These are phyloP conservation scores for Phytopythium vexans DNA, from an alignment of 352 stramenopile genomes.

Conservation along the genomic window DNA sequence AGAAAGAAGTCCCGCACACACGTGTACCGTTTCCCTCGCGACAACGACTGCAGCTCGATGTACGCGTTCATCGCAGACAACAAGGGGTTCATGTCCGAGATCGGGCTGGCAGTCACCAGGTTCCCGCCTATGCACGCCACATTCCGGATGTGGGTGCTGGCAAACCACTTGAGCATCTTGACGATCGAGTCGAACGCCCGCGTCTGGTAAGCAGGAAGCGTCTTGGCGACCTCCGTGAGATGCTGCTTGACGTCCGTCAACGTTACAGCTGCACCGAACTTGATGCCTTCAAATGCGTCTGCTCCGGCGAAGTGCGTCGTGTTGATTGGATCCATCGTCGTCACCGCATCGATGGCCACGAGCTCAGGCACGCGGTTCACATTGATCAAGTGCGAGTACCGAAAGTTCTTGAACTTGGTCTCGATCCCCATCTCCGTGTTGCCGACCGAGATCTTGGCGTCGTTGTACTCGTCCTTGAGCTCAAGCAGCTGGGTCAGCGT, in stretches of 20 bases:
- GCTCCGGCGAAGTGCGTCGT: constrained; percentile 32
- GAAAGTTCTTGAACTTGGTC: constrained; percentile 91
- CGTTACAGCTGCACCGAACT: constrained; percentile 78
- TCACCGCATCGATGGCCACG: constrained; percentile 37
- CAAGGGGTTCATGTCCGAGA: constrained; percentile 97
- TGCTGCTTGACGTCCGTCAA: constrained; percentile 71
- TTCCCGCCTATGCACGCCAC: constrained; percentile 95
- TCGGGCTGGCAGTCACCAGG: constrained; percentile 95
- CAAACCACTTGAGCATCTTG: constrained; percentile 96
- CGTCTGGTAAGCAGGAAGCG: constrained; percentile 37
- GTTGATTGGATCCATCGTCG: constrained; percentile 43
- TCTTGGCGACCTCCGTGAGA: constrained; percentile 34
- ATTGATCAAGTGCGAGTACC: constrained; percentile 69
- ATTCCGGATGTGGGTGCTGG: constrained; percentile 96
- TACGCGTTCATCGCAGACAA: constrained; percentile 85
- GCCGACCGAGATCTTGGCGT: constrained; percentile 93
- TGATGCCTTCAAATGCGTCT: constrained; percentile 55
- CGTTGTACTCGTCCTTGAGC: constrained; percentile 79
- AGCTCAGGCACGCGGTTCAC: constrained; percentile 71
- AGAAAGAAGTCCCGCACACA: constrained; percentile 94
- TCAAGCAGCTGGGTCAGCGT: constrained; percentile 87
- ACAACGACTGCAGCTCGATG: constrained; percentile 49
- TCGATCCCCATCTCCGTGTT: constrained; percentile 98
- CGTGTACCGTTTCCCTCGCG: constrained; percentile 30
- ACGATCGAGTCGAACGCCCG: constrained; percentile 55